Evolutionary conservation across 305 asterid genomes (phyloP).

Genomic region (Andrographis paniculata): DNA sequence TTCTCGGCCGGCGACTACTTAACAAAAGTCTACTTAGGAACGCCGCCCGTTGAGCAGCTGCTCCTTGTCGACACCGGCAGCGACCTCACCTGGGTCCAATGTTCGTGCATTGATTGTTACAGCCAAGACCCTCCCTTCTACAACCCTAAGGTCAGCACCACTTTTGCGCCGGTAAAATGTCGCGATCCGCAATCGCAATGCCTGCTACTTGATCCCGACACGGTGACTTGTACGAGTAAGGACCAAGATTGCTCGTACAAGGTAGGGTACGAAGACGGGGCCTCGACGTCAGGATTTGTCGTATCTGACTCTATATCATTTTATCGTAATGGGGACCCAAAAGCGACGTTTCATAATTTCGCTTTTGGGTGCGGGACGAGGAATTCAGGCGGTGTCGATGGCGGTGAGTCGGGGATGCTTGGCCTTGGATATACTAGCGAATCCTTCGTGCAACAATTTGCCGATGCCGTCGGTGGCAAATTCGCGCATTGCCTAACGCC

Average conservation of each 20-base stretch:
- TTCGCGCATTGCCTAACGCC: constrained; percentile 34
- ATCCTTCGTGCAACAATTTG: constrained; percentile 31
- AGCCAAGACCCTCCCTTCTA: constrained; percentile 30
- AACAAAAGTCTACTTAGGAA: constrained; percentile 43
- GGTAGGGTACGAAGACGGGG: too few relatives aligned
- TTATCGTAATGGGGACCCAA: too few relatives aligned
- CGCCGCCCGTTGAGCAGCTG: constrained; percentile 36
- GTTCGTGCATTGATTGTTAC: constrained; percentile 50
- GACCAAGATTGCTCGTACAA: too few relatives aligned
- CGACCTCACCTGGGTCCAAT: constrained; percentile 56
- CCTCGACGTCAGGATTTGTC: too few relatives aligned
- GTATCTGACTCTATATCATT: too few relatives aligned
- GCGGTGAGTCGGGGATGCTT: constrained; percentile 26
- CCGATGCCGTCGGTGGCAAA: constrained; percentile 19
- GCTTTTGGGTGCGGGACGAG: too few relatives aligned
- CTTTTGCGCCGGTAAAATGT: too few relatives aligned
- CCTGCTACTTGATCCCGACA: too few relatives aligned
- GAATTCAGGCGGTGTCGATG: too few relatives aligned
- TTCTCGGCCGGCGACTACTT: constrained; percentile 33
- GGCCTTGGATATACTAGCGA: constrained; percentile 32
- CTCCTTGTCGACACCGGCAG: constrained; percentile 68
- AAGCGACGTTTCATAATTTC: too few relatives aligned
- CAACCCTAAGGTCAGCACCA: constrained; percentile 24
- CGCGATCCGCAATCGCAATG: too few relatives aligned
- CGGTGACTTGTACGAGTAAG: too few relatives aligned